Percentiles rank a stretch among this genome's conserved stretches.
Evolutionary conservation across 2,329 filamentous ascomycete species (phyloP).

Genomic region (Fusarium austroafricanum): DNA sequence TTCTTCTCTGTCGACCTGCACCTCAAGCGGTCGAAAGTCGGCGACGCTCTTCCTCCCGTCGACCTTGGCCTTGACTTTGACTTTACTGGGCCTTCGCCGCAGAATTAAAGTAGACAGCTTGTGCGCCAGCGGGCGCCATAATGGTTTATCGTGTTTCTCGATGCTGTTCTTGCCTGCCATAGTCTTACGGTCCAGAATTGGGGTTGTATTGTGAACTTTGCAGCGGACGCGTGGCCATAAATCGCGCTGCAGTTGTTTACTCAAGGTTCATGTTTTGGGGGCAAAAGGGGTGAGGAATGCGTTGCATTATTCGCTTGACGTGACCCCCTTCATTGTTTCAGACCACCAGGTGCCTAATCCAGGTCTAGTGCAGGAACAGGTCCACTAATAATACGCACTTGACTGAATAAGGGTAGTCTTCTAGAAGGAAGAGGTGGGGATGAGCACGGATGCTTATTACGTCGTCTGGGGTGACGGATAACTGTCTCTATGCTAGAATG

Average conservation of each 20-base stretch:
- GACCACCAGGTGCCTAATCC: slow-evolving; percentile 2
- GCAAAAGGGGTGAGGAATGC: slow-evolving; percentile 30
- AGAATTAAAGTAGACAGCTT: slow-evolving; percentile 18
- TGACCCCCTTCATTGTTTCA: slow-evolving; percentile 36
- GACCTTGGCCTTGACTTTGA: slow-evolving; percentile 7
- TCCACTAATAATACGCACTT: too few species aligned
- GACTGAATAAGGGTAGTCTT: neutral
- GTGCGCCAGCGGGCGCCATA: slow-evolving; percentile 27
- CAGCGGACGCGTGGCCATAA: slow-evolving; percentile 4
- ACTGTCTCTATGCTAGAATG: too few species aligned
- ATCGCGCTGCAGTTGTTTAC: slow-evolving; percentile 10
- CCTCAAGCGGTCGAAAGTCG: slow-evolving; percentile 20
- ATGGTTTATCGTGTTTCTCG: neutral
- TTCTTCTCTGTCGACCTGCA: slow-evolving; percentile 18
- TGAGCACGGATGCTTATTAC: neutral
- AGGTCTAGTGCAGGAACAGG: too few species aligned
- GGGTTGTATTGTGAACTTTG: neutral
- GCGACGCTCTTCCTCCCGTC: neutral
- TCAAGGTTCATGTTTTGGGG: slow-evolving; percentile 17
- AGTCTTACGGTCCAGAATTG: slow-evolving; percentile 2
- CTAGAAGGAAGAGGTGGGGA: neutral
- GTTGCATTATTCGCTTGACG: slow-evolving; percentile 28
- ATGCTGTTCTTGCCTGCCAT: slow-evolving; percentile 23
- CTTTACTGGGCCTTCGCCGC: slow-evolving; percentile 17
- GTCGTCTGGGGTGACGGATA: too few species aligned